Conservation (phyloP, 371 early-diverging fungal species). For the Syncephalastrum sp. region DNA sequence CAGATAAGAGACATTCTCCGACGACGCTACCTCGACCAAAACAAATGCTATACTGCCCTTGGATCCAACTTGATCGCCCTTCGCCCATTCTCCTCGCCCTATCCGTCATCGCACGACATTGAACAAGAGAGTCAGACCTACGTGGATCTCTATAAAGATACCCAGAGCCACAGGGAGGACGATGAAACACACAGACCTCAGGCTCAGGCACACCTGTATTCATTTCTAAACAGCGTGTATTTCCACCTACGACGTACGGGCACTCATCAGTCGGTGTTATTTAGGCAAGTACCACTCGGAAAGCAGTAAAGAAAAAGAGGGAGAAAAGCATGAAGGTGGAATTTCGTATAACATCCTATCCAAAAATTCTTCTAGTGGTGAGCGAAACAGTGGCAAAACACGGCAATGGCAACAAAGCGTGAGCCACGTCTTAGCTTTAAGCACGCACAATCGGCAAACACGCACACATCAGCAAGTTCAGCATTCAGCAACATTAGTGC, state of each 20-base stretch:
- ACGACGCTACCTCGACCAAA: too few relatives aligned
- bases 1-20: too few relatives aligned
- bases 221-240: conserved; percentile 66
- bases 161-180: conserved; percentile 56
- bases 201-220: conserved; percentile 70
- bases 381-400: conserved; percentile 86
- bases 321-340: background rate
- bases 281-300: conserved; percentile 30
- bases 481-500: conserved; percentile 68
- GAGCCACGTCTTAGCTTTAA: conserved; percentile 68
- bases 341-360: conserved; percentile 6
- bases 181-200: conserved; percentile 44
- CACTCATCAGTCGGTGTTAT: conserved; percentile 74
- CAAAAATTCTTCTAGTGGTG: conserved; percentile 65
- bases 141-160: conserved; percentile 24
- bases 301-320: conserved; percentile 10
- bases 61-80: too few relatives aligned
- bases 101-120: too few relatives aligned
- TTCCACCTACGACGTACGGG: conserved; percentile 79
- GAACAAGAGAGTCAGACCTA: background rate
- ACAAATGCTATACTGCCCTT: too few relatives aligned
- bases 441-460: conserved; percentile 76
- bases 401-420: conserved; percentile 62
- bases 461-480: conserved; percentile 71
- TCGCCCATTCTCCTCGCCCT: too few relatives aligned